phyloP scores from a whole-genome alignment of 2,329 filamentous ascomycete genomes.

The Aspergillus ibericus region DNA sequence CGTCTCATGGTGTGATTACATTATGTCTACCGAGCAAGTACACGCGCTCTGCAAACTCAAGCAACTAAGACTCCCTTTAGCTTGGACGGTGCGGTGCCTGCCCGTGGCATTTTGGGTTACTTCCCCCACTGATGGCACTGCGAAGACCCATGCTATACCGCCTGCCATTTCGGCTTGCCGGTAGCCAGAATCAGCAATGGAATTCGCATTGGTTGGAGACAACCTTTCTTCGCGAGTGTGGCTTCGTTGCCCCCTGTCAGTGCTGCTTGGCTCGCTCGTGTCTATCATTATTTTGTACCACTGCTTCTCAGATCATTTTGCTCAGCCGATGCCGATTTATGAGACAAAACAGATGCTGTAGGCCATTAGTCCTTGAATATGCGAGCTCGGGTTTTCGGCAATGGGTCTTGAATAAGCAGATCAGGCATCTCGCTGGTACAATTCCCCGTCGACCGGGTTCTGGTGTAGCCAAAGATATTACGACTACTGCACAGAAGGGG shows the following conservation, averaged over 20 bases:
- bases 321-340: conserved; percentile 64
- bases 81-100: conserved; percentile 18
- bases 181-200: conserved; percentile 66
- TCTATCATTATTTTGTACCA: conserved; percentile 64
- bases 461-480: no score
- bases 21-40: not conserved
- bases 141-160: conserved; percentile 35
- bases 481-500: no score
- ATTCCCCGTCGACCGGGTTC: no score
- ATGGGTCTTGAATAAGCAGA: conserved; percentile 78
- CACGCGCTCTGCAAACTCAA: not conserved
- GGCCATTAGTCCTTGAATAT: conserved; percentile 76
- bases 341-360: conserved; percentile 71
- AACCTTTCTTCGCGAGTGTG: conserved; percentile 70
- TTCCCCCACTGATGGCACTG: conserved; percentile 23
- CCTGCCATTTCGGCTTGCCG: conserved; percentile 48
- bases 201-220: conserved; percentile 64
- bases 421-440: conserved; percentile 28
- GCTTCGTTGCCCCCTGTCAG: conserved; percentile 71
- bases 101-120: conserved; percentile 19
- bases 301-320: conserved; percentile 62
- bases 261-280: conserved; percentile 72
- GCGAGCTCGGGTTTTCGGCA: conserved; percentile 78
- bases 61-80: conserved; percentile 16
- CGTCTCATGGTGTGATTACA: not conserved